A percentile compares a stretch with the other conserved stretches of the same genome.
phyloP scores from a whole-genome alignment of 106 monocot genomes.

The Narthecium ossifragum region DNA sequence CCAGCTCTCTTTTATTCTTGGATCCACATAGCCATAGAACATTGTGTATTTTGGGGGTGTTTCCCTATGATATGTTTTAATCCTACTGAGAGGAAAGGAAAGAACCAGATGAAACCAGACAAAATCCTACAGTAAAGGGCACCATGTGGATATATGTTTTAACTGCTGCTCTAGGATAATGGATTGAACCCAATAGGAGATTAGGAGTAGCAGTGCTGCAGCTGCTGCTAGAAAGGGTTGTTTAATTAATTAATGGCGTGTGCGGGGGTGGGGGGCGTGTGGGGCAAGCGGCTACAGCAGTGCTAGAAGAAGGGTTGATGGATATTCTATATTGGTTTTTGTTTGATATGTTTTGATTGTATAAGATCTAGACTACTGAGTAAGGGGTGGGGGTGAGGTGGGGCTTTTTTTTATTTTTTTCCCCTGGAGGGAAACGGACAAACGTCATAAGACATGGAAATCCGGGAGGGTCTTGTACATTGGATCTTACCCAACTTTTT shows the following conservation, averaged over 20 bases:
- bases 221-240: not conserved
- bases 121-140: conserved; percentile 1
- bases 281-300: too few species aligned
- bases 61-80: not conserved
- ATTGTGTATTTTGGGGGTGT: too few species aligned
- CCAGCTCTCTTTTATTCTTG: not conserved
- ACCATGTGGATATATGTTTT: not conserved
- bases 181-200: too few species aligned
- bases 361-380: too few species aligned
- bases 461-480: conserved; percentile 29
- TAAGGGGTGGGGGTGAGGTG: too few species aligned
- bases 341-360: too few species aligned
- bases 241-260: not conserved
- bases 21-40: not conserved
- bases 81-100: conserved; percentile 1
- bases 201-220: too few species aligned
- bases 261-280: too few species aligned
- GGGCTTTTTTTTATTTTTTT: not conserved
- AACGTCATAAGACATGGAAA: conserved; percentile 16
- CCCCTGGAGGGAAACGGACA: conserved; percentile 3
- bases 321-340: not conserved
- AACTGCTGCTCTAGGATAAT: not conserved
- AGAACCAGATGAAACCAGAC: conserved; percentile 14
- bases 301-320: too few species aligned
- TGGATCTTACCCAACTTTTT: conserved; percentile 22